Conservation (phyloP, 2,329 filamentous ascomycete genomes). For the Epichloe sibirici region DNA sequence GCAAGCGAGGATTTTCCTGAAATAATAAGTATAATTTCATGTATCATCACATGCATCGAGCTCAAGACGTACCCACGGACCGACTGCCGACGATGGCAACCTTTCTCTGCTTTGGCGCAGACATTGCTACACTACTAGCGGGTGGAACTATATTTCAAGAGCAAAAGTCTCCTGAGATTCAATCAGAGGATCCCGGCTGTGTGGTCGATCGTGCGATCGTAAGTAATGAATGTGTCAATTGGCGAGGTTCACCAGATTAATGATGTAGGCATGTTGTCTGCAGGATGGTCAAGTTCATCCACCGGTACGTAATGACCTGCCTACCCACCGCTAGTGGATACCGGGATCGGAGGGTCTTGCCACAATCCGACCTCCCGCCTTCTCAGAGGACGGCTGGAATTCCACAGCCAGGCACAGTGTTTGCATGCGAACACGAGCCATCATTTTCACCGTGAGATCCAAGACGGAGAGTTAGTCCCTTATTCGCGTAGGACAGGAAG, state of each 20-base stretch:
- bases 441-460: no score
- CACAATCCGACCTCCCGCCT: not conserved
- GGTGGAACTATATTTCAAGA: not conserved
- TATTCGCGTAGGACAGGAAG: not conserved
- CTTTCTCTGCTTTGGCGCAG: slow-evolving; percentile 76
- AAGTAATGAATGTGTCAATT: not conserved
- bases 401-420: no score
- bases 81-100: slow-evolving; percentile 92
- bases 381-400: not conserved
- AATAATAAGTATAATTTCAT: not conserved
- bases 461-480: not conserved
- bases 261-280: not conserved
- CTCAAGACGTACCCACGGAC: slow-evolving; percentile 50
- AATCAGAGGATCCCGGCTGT: not conserved
- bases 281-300: not conserved
- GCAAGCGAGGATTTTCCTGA: slow-evolving; percentile 94
- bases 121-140: slow-evolving; percentile 32
- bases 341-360: not conserved
- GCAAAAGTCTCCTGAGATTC: not conserved
- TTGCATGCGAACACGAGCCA: not conserved
- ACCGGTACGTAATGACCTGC: not conserved
- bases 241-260: not conserved
- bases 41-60: not conserved
- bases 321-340: not conserved
- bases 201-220: not conserved